Base-by-base conservation (phyloP, 2,329 filamentous ascomycete species). In the Seiridium cupressi region DNA sequence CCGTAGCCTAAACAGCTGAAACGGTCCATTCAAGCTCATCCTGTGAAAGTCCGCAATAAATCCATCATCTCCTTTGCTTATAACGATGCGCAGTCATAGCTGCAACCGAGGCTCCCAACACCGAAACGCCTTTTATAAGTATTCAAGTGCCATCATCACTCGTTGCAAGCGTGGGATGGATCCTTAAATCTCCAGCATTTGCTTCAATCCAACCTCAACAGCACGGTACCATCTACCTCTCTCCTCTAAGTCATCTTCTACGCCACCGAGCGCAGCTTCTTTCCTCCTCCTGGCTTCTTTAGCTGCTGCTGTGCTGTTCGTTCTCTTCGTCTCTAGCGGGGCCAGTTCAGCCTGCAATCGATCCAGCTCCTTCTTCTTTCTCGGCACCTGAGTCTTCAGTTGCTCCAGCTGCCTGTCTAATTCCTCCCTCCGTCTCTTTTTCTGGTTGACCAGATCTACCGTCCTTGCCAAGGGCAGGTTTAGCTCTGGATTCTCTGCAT, bases 171-270 rank as follows among this genome's bases (percentile, higher is more conserved):
- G 38, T 8, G 38, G 38, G 7, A 13, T 42, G 11, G 26, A 4
- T 18, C 11, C 36, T 53, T 18, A 36, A 18, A 87, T 77, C 64
- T 87, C 85, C 65, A 92, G 70, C 75, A 90, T 85, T 61, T 84
- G 80, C 69, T 77, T 85, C 72, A 93, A 72, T 10, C 80, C 82
- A 7, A 78, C 76, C 69, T 92, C 89, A n/a, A 85, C 86, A 18
- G 87, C 88, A 65, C 85, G 84, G 75, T 88, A 87, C 91, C 91
- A 94, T 65, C 90, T 80, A 5, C 89, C 91, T 66, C 87, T 83
- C 73, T 91, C 88, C 72, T 93, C 91, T 38, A 93, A 73, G 68
- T 93, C 89, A 67, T 92, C 90, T 13, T 85, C 85, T 47, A 87
- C 84, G 5, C 88, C 89, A 4, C 86, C 85, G 6, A 88, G 76